Percentiles rank a stretch among this genome's conserved stretches.
Evolutionary conservation across 2,329 filamentous ascomycete species (phyloP).

Genomic region (Beauveria rudraprayagi): DNA sequence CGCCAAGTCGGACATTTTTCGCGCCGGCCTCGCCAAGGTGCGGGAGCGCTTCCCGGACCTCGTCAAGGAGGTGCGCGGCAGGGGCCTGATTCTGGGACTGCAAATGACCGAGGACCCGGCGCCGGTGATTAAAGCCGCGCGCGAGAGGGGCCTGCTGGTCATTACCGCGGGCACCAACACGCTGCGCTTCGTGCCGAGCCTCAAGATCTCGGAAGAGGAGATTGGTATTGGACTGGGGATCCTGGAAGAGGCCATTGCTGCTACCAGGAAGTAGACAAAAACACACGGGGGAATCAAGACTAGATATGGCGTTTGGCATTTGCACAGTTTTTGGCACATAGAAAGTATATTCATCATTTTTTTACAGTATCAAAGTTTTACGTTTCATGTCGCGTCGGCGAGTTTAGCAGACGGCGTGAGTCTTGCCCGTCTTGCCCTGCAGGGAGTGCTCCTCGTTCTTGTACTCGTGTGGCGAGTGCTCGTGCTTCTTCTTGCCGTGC

Average conservation of each 20-base stretch:
- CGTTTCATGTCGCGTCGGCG: background rate
- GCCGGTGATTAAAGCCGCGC: conserved; percentile 71
- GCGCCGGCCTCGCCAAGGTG: conserved; percentile 38
- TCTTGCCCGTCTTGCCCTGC: conserved; percentile 86
- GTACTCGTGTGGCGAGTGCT: conserved; percentile 34
- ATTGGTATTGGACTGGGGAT: conserved; percentile 72
- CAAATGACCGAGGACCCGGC: conserved; percentile 70
- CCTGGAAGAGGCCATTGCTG: conserved; percentile 56
- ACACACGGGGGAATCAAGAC: background rate
- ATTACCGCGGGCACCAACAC: conserved; percentile 94
- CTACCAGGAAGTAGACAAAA: conserved; percentile 26
- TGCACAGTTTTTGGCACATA: background rate
- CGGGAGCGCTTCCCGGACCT: conserved; percentile 52
- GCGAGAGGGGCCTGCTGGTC: conserved; percentile 78
- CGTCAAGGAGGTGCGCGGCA: conserved; percentile 71
- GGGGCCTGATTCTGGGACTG: conserved; percentile 77
- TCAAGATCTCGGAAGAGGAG: conserved; percentile 73
- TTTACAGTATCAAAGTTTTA: background rate
- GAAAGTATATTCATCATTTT: background rate
- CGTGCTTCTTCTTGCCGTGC: conserved; percentile 42
- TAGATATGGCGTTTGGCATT: background rate
- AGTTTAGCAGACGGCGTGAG: conserved; percentile 70
- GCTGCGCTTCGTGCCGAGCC: conserved; percentile 79
- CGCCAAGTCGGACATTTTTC: conserved; percentile 51
- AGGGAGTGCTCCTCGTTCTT: conserved; percentile 74